Percentiles rank a stretch among this genome's conserved stretches.
These are phyloP conservation scores for Thymus mandschuricus DNA, from an alignment of 257 asterid genomes.

Conservation along the genomic window DNA sequence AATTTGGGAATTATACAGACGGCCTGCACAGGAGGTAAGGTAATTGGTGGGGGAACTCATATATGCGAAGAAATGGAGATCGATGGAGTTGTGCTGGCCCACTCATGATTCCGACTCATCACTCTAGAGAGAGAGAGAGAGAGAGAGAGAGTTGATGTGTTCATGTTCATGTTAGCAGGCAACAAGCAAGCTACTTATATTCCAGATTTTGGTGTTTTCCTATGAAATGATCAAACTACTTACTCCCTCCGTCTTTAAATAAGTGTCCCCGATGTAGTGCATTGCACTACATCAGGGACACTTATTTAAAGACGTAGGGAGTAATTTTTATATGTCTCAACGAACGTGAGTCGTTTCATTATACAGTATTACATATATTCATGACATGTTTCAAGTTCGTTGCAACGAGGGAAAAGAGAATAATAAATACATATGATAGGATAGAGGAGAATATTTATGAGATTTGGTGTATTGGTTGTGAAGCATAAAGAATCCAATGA, in stretches of 20 bases:
- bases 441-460: neutral
- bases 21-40: slow-evolving; percentile 37
- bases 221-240: neutral
- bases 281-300: too few species aligned
- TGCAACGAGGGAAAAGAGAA: too few species aligned
- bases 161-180: slow-evolving; percentile 19
- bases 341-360: too few species aligned
- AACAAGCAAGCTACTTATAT: neutral
- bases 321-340: too few species aligned
- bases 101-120: slow-evolving; percentile 22
- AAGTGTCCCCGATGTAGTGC: too few species aligned
- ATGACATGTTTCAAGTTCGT: too few species aligned
- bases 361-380: too few species aligned
- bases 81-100: slow-evolving; percentile 25
- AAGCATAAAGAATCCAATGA: slow-evolving; percentile 5
- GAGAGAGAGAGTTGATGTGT: neutral
- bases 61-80: slow-evolving; percentile 10
- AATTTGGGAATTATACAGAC: slow-evolving; percentile 33
- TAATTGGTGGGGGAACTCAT: slow-evolving; percentile 34
- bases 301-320: too few species aligned
- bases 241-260: too few species aligned
- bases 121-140: slow-evolving; percentile 5
- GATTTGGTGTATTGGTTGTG: neutral
- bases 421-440: too few species aligned
- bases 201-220: neutral